phyloP scores from a whole-genome alignment of 495 filamentous ascomycete species.

The Podospora tetraspora region DNA sequence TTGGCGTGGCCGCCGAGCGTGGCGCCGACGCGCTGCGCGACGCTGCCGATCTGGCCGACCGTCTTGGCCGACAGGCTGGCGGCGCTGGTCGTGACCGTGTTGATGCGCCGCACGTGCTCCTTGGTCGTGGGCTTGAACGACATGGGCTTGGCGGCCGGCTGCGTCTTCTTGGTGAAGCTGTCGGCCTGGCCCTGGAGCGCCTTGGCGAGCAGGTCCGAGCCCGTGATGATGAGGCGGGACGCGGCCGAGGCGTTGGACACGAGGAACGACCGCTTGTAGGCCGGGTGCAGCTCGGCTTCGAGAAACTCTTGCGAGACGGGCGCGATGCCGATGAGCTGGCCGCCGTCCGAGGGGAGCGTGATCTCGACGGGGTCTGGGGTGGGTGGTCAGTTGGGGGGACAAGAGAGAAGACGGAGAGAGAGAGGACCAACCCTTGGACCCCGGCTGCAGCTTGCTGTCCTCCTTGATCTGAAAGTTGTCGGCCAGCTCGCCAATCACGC shows the following conservation, averaged over 20 bases:
- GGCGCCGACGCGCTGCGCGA: constrained; percentile 86
- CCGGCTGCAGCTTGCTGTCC: constrained; percentile 62
- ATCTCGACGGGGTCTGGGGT: constrained; percentile 82
- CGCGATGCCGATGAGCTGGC: constrained; percentile 64
- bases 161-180: constrained; percentile 69
- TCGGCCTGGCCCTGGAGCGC: constrained; percentile 71
- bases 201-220: constrained; percentile 70
- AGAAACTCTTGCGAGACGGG: constrained; percentile 78
- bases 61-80: constrained; percentile 79
- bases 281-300: constrained; percentile 74
- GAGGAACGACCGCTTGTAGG: constrained; percentile 77
- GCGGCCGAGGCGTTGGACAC: constrained; percentile 87
- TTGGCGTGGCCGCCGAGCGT: constrained; percentile 58
- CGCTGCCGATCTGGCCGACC: constrained; percentile 69
- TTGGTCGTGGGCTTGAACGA: constrained; percentile 85
- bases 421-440: constrained; percentile 70
- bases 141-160: constrained; percentile 70
- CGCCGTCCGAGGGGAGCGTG: constrained; percentile 67
- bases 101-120: constrained; percentile 76
- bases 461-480: constrained; percentile 80
- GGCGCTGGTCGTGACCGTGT: constrained; percentile 68
- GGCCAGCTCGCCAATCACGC: constrained; percentile 83
- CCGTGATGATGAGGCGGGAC: constrained; percentile 88
- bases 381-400: not conserved
- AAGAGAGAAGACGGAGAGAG: not conserved